Evolutionary conservation across 176 grass and related monocot species (phyloP).

Genomic region (Aegilops umbellulata): DNA sequence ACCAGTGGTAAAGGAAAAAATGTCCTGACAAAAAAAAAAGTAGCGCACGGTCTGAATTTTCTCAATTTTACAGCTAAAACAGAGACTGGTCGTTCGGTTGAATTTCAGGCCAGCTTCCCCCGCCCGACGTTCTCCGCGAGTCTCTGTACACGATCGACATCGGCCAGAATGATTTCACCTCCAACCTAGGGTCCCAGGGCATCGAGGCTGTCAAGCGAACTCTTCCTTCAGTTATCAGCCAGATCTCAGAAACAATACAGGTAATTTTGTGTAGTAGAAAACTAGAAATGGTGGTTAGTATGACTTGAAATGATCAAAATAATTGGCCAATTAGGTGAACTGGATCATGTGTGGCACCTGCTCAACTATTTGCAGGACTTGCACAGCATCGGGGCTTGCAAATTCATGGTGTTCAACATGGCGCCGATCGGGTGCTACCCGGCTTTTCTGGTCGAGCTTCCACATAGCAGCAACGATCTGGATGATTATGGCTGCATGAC

Average conservation of each 20-base stretch:
- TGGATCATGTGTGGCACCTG: not conserved
- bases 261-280: not conserved
- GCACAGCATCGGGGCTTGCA: slow-evolving; percentile 48
- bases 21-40: too few species aligned
- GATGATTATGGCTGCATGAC: slow-evolving; percentile 63
- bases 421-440: slow-evolving; percentile 73
- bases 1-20: slow-evolving; percentile 7
- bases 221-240: too few species aligned
- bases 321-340: not conserved
- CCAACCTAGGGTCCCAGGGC: too few species aligned
- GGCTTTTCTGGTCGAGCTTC: slow-evolving; percentile 51
- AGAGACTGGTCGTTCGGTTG: too few species aligned
- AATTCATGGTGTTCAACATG: slow-evolving; percentile 66
- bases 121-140: slow-evolving; percentile 9
- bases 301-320: not conserved
- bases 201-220: too few species aligned
- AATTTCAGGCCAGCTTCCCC: slow-evolving; percentile 45
- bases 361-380: slow-evolving; percentile 38
- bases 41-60: not conserved
- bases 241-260: too few species aligned
- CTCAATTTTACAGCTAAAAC: not conserved
- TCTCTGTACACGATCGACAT: too few species aligned
- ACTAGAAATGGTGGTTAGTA: not conserved
- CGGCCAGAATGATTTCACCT: too few species aligned
- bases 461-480: slow-evolving; percentile 27